Evolutionary conservation across 176 grass and related monocot species (phyloP).

Genomic region (Saccharum spontaneum): DNA sequence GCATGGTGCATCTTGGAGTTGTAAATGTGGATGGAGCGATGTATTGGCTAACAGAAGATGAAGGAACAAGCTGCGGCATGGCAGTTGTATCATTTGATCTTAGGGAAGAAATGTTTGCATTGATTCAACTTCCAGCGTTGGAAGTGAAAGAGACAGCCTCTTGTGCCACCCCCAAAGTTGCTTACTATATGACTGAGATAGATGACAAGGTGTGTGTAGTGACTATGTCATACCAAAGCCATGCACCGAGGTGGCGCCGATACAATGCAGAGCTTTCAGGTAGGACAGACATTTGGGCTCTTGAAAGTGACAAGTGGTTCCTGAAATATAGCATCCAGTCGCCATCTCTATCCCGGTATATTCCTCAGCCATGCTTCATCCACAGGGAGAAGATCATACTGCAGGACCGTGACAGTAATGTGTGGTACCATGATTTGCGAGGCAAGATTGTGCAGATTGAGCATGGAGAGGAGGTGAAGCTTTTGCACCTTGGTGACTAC

Average conservation of each 20-base stretch:
- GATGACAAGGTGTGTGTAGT: conserved; percentile 12
- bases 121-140: conserved; percentile 25
- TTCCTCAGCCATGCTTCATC: conserved; percentile 45
- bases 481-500: conserved; percentile 15
- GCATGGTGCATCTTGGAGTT: conserved; percentile 41
- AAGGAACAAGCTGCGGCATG: conserved; percentile 3
- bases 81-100: conserved; percentile 37
- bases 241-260: conserved; percentile 21
- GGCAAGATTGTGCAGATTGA: background rate
- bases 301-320: conserved; percentile 23
- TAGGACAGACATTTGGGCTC: conserved; percentile 38
- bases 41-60: conserved; percentile 37
- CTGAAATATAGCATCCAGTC: conserved; percentile 30
- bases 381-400: conserved; percentile 27
- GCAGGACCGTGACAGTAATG: conserved; percentile 2
- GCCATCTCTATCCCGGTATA: background rate
- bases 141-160: background rate
- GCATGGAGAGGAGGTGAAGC: background rate
- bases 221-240: conserved; percentile 8
- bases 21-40: conserved; percentile 33
- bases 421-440: conserved; percentile 22
- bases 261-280: conserved; percentile 14
- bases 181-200: conserved; percentile 29
- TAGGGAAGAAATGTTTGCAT: conserved; percentile 28
- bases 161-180: background rate